phyloP scores from a whole-genome alignment of 1,284 basidiomycete genomes.

The Fomitopsis betulina region DNA sequence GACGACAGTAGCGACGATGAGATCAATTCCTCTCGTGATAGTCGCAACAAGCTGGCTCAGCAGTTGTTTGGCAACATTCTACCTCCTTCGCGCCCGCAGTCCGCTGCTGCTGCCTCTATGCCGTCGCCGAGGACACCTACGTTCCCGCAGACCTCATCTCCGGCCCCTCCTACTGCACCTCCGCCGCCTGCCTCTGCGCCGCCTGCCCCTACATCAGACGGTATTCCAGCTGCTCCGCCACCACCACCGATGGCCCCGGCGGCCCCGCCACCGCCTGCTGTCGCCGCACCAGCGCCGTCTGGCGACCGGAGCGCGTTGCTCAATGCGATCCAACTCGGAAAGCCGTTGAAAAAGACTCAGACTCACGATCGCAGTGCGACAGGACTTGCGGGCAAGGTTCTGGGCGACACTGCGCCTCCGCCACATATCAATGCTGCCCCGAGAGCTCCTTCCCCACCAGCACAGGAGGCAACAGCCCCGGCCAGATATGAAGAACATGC shows the following conservation, averaged over 20 bases:
- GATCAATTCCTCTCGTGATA: conserved; percentile 55
- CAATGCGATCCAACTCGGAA: conserved; percentile 79
- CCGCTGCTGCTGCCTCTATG: conserved; percentile 30
- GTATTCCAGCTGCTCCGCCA: conserved; percentile 28
- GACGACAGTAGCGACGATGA: conserved; percentile 82
- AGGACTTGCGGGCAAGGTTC: conserved; percentile 65
- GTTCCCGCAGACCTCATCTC: conserved; percentile 23
- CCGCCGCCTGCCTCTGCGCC: conserved; percentile 34
- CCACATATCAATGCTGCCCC: conserved; percentile 56
- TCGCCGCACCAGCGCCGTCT: conserved; percentile 34
- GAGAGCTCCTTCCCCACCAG: conserved; percentile 37
- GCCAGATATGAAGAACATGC: conserved; percentile 8
- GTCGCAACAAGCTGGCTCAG: conserved; percentile 70
- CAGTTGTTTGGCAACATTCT: conserved; percentile 73
- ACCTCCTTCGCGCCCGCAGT: conserved; percentile 46
- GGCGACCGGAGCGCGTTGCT: conserved; percentile 71
- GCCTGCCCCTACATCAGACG: conserved; percentile 25
- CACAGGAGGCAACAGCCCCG: not conserved
- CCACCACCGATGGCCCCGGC: conserved; percentile 30
- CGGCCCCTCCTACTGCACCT: conserved; percentile 33
- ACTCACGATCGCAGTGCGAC: conserved; percentile 84
- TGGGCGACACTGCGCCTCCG: conserved; percentile 77
- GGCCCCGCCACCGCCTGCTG: conserved; percentile 32
- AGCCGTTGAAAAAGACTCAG: conserved; percentile 69
- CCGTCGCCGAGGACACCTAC: conserved; percentile 23